phyloP scores from a whole-genome alignment of 2,329 filamentous ascomycete genomes.

The Hypoxylon sp. region DNA sequence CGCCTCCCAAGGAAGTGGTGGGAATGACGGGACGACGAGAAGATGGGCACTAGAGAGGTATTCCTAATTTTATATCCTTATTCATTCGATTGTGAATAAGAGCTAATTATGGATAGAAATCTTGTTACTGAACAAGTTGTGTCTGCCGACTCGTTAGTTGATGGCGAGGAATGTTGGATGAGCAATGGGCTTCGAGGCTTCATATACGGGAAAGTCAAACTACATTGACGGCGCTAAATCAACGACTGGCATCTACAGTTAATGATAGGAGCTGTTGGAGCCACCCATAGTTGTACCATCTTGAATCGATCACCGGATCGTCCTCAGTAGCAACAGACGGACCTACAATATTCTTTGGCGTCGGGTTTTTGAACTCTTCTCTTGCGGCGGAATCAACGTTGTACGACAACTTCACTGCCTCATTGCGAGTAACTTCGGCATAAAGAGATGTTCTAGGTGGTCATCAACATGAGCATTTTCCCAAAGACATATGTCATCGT shows the following conservation, averaged over 20 bases:
- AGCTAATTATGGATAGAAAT: constrained; percentile 52
- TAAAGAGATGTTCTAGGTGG: not conserved
- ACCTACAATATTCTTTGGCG: not conserved
- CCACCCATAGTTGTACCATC: no score
- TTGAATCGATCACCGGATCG: no score
- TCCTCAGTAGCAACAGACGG: not conserved
- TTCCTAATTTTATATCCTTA: constrained; percentile 34
- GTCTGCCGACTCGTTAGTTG: constrained; percentile 66
- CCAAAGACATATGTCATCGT: not conserved
- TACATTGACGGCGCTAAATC: constrained; percentile 21
- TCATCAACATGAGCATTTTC: not conserved
- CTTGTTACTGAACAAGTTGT: constrained; percentile 76
- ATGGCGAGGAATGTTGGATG: constrained; percentile 86
- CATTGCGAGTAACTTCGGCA: not conserved
- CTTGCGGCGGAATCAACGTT: not conserved
- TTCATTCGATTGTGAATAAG: not conserved
- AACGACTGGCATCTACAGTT: not conserved
- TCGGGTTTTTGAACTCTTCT: not conserved
- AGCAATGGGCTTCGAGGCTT: constrained; percentile 92
- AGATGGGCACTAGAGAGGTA: constrained; percentile 82
- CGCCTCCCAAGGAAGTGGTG: constrained; percentile 69
- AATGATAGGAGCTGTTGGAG: not conserved
- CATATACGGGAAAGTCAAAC: constrained; percentile 57
- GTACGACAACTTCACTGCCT: not conserved
- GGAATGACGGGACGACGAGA: constrained; percentile 84